A percentile compares a stretch with the other conserved stretches of the same genome.
These are phyloP conservation scores for Solanum arcanum DNA, from an alignment of 257 asterid species.

Conservation along the genomic window DNA sequence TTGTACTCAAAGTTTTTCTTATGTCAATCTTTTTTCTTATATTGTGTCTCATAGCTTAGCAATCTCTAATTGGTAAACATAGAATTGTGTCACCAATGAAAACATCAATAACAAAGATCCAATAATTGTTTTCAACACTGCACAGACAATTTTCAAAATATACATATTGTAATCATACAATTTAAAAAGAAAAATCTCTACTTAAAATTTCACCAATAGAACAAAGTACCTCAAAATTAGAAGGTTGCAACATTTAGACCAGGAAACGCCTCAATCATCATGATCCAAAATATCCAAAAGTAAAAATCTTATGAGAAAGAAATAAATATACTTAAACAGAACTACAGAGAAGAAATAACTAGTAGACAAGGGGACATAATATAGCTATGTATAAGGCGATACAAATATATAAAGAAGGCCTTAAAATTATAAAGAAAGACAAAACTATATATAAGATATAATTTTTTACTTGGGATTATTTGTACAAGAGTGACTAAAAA, in stretches of 20 bases:
- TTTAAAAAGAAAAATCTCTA: not conserved
- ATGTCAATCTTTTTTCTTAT: not conserved
- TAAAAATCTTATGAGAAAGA: too few relatives aligned
- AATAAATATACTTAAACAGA: not conserved
- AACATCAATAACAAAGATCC: not conserved
- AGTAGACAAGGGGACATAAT: not conserved
- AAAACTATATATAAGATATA: too few relatives aligned
- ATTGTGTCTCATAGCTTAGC: not conserved
- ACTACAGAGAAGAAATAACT: not conserved
- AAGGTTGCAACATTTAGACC: not conserved
- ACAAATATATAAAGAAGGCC: not conserved
- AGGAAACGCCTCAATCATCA: not conserved
- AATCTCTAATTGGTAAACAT: too few relatives aligned
- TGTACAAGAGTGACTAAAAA: not conserved
- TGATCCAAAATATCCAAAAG: not conserved
- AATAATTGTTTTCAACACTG: not conserved
- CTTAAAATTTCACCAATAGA: not conserved
- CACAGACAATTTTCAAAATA: not conserved
- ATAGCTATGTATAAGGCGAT: not conserved
- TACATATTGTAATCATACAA: not conserved
- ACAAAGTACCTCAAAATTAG: not conserved
- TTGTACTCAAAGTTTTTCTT: not conserved
- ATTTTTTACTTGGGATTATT: not conserved
- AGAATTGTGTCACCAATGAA: not conserved
- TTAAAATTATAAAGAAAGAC: not conserved